phyloP scores from a whole-genome alignment of 768 basidiomycete species.

The Termitomyces sp. region DNA sequence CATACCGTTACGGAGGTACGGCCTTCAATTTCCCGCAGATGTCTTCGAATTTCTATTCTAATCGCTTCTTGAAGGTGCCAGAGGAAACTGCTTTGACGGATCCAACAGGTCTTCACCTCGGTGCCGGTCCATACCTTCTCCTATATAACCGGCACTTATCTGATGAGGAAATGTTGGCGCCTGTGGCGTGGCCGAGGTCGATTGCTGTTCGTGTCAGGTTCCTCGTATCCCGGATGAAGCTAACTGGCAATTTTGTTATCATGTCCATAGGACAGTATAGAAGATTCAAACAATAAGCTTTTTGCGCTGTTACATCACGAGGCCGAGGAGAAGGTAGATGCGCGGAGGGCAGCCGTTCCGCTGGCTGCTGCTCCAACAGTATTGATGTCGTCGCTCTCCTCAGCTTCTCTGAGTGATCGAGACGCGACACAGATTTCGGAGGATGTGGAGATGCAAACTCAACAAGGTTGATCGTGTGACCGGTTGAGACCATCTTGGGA shows the following conservation, averaged over 20 bases:
- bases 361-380: background rate
- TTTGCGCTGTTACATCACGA: conserved; percentile 12
- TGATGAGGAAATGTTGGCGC: conserved; percentile 27
- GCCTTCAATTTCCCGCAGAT: background rate
- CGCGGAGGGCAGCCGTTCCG: background rate
- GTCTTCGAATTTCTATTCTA: background rate
- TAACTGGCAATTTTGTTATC: background rate
- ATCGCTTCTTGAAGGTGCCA: conserved; percentile 42
- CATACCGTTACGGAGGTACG: conserved; percentile 58
- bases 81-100: conserved; percentile 69
- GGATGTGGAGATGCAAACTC: conserved; percentile 1
- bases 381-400: background rate
- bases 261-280: conserved; percentile 24
- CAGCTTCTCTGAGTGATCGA: background rate
- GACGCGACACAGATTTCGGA: background rate
- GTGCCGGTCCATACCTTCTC: conserved; percentile 75
- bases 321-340: background rate
- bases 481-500: no score
- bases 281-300: conserved; percentile 28
- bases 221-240: background rate
- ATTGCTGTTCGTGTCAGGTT: conserved; percentile 25
- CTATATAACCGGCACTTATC: conserved; percentile 50
- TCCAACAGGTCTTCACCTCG: conserved; percentile 63
- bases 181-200: conserved; percentile 29
- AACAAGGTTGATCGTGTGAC: background rate